Evolutionary conservation across 192 early-diverging fungal species (phyloP), one percentile per base, ranked within the genome.

Genomic region (Gaertneriomyces semiglobifer): DNA sequence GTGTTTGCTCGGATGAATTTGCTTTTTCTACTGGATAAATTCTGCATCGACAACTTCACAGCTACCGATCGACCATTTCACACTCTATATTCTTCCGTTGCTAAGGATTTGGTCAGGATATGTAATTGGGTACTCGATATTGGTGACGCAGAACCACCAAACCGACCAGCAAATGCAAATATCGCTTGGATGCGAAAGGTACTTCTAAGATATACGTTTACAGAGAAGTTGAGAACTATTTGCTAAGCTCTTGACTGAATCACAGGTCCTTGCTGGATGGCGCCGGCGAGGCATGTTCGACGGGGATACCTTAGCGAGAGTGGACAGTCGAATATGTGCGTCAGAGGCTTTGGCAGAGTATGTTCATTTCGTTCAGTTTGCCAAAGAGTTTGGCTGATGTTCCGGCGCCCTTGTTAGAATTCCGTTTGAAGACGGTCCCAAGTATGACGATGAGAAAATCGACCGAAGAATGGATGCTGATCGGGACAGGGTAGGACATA

Each of bases 381-480:
- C 2, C 2, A 33, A 33, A 33, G 0, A 2, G 1, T 33, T 33
- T 33, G 25, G 25, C 25, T 33, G 25, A 33, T 33, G 25, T 33
- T 33, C 2, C 25, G 25, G 25, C 25, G 25, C 25, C 25, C 33
- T 4, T 57, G 6, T 57, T 16, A 33, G 33, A n/a, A 63, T 45
- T 14, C 14, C 47, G 10, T 14, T 18, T 9, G 62, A 63, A n/a
- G 62, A 63, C 18, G 11, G 20, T 0, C 19, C 16, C 16, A 53
- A 18, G 20, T 60, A 60, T 39, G 66, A 68, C 14, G 66, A 68
- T 2, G 66, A 68, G n/a, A 68, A 68, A 38, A 59, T 68, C 14
- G 66, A 68, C 44, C 57, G 66, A 16, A 10, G 66, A 9, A 68
- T 68, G 66, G 66, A 68, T 50, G 66, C 66, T 44, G 66, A 68